phyloP scores from a whole-genome alignment of 495 filamentous ascomycete genomes.

The Tirmania nivea region DNA sequence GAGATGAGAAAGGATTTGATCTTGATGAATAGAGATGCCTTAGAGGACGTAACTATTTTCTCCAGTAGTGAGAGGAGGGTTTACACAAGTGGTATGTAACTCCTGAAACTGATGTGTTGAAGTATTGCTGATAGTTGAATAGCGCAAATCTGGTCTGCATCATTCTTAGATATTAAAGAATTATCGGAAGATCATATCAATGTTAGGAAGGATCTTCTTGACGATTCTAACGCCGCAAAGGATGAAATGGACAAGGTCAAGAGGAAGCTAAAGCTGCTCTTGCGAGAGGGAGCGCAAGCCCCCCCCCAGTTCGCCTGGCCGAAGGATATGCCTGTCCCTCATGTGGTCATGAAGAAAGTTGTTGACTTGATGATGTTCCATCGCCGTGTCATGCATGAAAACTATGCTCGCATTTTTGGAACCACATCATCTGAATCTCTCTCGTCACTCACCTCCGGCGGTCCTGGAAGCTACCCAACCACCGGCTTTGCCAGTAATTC shows the following conservation, averaged over 20 bases:
- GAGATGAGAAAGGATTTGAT: constrained; percentile 81
- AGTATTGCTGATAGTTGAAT: not conserved
- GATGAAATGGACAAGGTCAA: constrained; percentile 96
- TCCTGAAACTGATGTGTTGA: constrained; percentile 8
- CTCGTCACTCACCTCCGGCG: constrained; percentile 31
- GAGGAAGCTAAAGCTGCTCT: constrained; percentile 83
- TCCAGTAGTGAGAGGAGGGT: constrained; percentile 88
- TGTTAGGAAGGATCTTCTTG: constrained; percentile 79
- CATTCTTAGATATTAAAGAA: constrained; percentile 74
- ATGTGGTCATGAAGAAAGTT: constrained; percentile 70
- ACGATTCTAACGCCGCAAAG: constrained; percentile 97
- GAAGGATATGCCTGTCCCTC: constrained; percentile 74
- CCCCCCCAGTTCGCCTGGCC: constrained; percentile 95
- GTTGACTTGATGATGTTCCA: constrained; percentile 96
- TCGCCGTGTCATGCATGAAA: constrained; percentile 77
- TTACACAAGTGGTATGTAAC: constrained; percentile 52
- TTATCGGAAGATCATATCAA: constrained; percentile 62
- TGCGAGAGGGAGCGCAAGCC: constrained; percentile 68
- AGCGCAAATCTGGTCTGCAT: constrained; percentile 88
- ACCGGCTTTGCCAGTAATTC: not conserved
- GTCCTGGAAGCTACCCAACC: constrained; percentile 13
- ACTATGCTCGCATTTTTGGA: constrained; percentile 56
- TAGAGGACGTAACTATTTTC: constrained; percentile 80
- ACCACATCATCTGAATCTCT: constrained; percentile 23
- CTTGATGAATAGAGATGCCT: constrained; percentile 73